Evolutionary conservation across 1,284 basidiomycete species (phyloP), one percentile per base, ranked within the genome.

Genomic region (Cystobasidiaceae sp.): DNA sequence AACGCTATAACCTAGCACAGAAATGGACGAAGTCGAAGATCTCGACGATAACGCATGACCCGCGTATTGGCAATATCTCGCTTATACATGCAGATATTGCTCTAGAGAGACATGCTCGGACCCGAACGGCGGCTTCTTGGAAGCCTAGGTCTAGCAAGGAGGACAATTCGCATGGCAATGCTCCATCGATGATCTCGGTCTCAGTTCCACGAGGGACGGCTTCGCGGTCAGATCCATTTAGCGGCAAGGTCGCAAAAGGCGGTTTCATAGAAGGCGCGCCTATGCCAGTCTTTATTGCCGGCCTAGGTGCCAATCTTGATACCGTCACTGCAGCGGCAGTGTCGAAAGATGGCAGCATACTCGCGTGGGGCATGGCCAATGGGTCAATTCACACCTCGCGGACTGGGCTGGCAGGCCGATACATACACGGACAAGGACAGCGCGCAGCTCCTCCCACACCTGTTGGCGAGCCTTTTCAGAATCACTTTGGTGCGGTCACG

Each of bases 321-420:
- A 32, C 65, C 4, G 57, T 63, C 3, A 68, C 64, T 0, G 58
- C 59, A 1, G 57, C 62, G 43, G 68, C 65, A 0, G 21, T 69
- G 3, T 68, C 69, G 6, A 44, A 54, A 30, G 71, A 71, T 33
- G 69, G 67, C 1, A 54, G 50, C 0, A 19, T 56, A 2, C n/a
- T 71, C 11, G 60, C 70, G 3, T 73, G 70, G 69, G 71, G 70
- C 7, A 71, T 71, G 70, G 30, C 59, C 2, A 69, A 73, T 51
- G 71, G 71, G 2, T 55, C 43, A 2, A 48, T 73, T 25, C 41
- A 70, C 3, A 34, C 71, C 25, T 56, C 51, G 11, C 39, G 61
- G 15, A 64, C 61, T 23, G 61, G 51, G 3, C 28, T 64, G 11
- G 61, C 27, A 15, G 61, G 61, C 21, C 39, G 61, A 2, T 33